A percentile compares a stretch with the other conserved stretches of the same genome.
These are phyloP conservation scores for Microsporum audouinii DNA, from an alignment of 2,329 filamentous ascomycete species.

Conservation along the genomic window DNA sequence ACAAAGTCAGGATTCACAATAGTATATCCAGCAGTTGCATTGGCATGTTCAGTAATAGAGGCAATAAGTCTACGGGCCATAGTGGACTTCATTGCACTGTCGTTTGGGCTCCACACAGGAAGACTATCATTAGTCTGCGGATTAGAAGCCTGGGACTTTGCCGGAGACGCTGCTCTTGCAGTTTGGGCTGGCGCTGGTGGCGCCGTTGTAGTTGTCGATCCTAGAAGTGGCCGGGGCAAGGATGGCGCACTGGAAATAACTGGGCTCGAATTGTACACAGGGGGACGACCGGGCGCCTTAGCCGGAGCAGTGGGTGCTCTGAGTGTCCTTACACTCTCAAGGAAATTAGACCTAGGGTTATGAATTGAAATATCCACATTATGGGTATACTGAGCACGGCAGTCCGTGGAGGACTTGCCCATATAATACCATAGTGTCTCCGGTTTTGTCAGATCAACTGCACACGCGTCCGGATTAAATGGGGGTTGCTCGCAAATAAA, in stretches of 20 bases:
- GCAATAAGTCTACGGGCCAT: conserved; percentile 31
- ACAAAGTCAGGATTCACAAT: conserved; percentile 36
- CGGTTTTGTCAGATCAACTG: conserved; percentile 59
- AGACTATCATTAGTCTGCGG: background rate
- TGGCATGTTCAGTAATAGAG: conserved; percentile 37
- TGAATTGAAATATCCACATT: conserved; percentile 46
- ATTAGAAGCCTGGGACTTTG: background rate
- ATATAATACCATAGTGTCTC: conserved; percentile 84
- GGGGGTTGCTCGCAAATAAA: conserved; percentile 55
- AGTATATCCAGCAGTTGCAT: conserved; percentile 34
- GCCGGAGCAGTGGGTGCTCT: conserved; percentile 20
- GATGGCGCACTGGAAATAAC: conserved; percentile 15
- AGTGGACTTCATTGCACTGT: conserved; percentile 9
- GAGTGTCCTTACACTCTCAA: conserved; percentile 36
- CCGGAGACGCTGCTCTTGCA: background rate
- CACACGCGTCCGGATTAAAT: conserved; percentile 50
- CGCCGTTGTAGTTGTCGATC: background rate
- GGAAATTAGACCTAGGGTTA: conserved; percentile 41
- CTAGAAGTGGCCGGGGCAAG: conserved; percentile 1
- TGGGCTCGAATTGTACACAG: conserved; percentile 19
- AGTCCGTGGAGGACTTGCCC: conserved; percentile 74
- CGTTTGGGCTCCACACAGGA: conserved; percentile 3
- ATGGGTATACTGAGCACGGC: conserved; percentile 81
- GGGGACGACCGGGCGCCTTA: conserved; percentile 19
- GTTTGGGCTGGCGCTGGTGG: conserved; percentile 15